Base-by-base conservation (phyloP, 176 grass and related monocot species). In the Eleusine coracana region DNA sequence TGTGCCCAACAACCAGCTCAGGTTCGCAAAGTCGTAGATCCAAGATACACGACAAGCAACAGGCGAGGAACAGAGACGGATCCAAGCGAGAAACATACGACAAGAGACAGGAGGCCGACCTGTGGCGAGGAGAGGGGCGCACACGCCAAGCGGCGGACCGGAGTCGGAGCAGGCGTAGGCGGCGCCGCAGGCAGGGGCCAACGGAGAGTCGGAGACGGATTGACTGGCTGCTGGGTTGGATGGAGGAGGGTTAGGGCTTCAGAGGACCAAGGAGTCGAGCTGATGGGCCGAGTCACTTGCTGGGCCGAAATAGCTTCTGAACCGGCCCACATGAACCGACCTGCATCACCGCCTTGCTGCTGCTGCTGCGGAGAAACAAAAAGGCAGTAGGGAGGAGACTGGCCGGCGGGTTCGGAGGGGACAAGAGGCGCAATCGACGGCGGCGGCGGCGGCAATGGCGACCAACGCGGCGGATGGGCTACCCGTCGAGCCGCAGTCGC, bases 401-500 rank as follows among this genome's bases (percentile, higher is more conserved):
- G 14, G 14, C 14, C 13, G 50, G 50, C 3, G 50, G 14, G 50
- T 16, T 4, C 50, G 15, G 50, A 54, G 51, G 16, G 18, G 18
- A 60, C n/a, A 25, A 21, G 18, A 55, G 44, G 44, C 44, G 7
- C 44, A 46, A 46, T 46, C 17, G 7, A 29, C 51, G 52, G 76
- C 21, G n/a, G 23, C 58, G 69, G 63, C 71, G 62, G n/a, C n/a
- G n/a, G n/a, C n/a, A n/a, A 82, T 82, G 85, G 40, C 80, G 79
- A 76, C 78, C 68, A n/a, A 45, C 71, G 74, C 79, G 74, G 77
- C 55, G 77, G 79, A 56, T 20, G 80, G 85, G 75, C 80, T 89
- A 18, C 78, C 90, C 36, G 92, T 94, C 10, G 95, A 97, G 79
- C 92, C 86, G 42, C 95, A 97, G 39, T 97, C 95, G 38, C 69